Evolutionary conservation across 129 eudicot genomes (phyloP).

Genomic region (Silybum marianum): DNA sequence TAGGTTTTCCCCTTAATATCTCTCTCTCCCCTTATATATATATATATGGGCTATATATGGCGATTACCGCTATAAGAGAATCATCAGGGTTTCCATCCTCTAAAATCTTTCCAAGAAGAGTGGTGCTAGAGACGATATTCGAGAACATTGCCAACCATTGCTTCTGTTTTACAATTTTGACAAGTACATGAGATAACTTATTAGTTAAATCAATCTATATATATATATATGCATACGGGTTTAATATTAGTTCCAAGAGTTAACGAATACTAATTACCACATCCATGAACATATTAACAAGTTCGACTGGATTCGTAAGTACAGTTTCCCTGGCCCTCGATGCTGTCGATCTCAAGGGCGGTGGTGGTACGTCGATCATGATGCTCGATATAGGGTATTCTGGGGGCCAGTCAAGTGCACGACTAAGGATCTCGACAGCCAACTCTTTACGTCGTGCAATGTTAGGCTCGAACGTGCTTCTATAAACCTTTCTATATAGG

Average conservation of each 20-base stretch:
- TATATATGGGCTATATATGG: neutral
- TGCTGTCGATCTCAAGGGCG: neutral
- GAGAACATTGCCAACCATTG: constrained; percentile 52
- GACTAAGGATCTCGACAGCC: constrained; percentile 24
- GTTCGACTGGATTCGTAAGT: constrained; percentile 22
- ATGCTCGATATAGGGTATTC: neutral
- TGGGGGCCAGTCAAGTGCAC: constrained; percentile 17
- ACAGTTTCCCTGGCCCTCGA: constrained; percentile 40
- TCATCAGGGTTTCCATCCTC: constrained; percentile 20
- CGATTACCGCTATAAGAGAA: constrained; percentile 51
- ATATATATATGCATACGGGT: neutral
- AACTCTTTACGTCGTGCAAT: constrained; percentile 41
- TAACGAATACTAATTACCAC: constrained; percentile 33
- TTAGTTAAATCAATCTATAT: neutral
- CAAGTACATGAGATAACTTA: neutral
- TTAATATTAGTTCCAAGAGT: neutral
- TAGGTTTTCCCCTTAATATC: no score
- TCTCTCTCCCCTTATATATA: neutral
- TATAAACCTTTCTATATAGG: constrained; percentile 42
- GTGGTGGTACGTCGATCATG: neutral
- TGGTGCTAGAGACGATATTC: constrained; percentile 50
- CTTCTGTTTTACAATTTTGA: constrained; percentile 27
- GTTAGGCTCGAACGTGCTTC: constrained; percentile 27
- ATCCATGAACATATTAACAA: constrained; percentile 49
- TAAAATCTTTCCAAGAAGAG: constrained; percentile 32